Conservation (phyloP, 2,329 filamentous ascomycete species). For the Exophiala phaeomuriformis region DNA sequence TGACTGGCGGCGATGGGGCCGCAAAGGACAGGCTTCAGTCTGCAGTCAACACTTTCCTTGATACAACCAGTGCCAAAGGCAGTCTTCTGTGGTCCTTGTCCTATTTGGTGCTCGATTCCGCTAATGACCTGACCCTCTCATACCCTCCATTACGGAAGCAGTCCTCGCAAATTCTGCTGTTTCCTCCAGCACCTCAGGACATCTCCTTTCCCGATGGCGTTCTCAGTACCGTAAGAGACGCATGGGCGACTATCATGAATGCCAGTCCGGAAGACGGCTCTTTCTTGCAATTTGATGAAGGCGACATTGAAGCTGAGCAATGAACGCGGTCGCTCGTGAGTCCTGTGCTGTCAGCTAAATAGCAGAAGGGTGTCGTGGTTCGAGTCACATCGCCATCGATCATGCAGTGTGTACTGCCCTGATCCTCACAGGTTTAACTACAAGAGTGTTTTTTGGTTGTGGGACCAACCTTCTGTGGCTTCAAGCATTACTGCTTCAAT, state of each 20-base stretch:
- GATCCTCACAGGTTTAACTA: too few species aligned
- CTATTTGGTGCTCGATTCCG: conserved; percentile 42
- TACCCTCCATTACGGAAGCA: conserved; percentile 2
- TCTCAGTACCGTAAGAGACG: conserved; percentile 58
- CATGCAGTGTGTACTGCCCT: too few species aligned
- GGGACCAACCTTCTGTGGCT: too few species aligned
- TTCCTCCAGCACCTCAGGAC: conserved; percentile 55
- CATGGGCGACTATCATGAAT: conserved; percentile 61
- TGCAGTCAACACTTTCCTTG: conserved; percentile 16
- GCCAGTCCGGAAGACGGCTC: conserved; percentile 43
- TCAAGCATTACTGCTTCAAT: too few species aligned
- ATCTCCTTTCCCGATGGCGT: conserved; percentile 67
- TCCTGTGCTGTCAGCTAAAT: not conserved
- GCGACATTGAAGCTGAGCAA: conserved; percentile 13
- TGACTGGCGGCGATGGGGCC: conserved; percentile 21
- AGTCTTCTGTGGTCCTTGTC: conserved; percentile 21
- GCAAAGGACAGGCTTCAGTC: conserved; percentile 13
- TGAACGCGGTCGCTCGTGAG: not conserved
- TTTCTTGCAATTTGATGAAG: conserved; percentile 46
- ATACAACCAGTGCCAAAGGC: conserved; percentile 2
- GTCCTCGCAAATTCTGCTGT: conserved; percentile 43
- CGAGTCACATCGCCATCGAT: not conserved
- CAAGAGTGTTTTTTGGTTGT: too few species aligned
- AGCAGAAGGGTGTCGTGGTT: not conserved
- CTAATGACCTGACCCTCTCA: conserved; percentile 16